Evolutionary conservation across 2,329 filamentous ascomycete genomes (phyloP).

Genomic region (Pseudogymnoascus sp.): DNA sequence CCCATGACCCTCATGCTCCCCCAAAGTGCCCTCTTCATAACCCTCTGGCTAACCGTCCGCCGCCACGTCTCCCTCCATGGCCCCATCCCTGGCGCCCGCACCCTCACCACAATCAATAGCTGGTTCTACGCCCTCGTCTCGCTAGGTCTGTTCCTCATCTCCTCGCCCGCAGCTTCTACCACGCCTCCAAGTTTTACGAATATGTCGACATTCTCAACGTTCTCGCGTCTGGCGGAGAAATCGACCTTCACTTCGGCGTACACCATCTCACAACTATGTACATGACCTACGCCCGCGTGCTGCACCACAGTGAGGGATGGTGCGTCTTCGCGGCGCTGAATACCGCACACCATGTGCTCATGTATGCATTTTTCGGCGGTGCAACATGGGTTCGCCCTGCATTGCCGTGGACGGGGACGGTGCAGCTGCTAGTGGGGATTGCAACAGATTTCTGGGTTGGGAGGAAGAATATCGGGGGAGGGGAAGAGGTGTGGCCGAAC

Average conservation of each 20-base stretch:
- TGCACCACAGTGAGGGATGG: constrained; percentile 23
- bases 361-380: constrained; percentile 30
- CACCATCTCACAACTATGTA: constrained; percentile 29
- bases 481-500: background rate
- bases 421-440: constrained; percentile 21
- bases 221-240: constrained; percentile 22
- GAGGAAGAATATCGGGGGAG: background rate
- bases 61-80: background rate
- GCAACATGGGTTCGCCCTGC: constrained; percentile 12
- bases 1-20: background rate
- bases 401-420: constrained; percentile 19
- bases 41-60: background rate
- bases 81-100: background rate
- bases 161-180: constrained; percentile 18
- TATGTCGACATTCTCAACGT: constrained; percentile 28
- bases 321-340: constrained; percentile 25
- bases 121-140: background rate
- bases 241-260: constrained; percentile 27
- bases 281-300: constrained; percentile 25
- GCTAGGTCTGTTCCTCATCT: constrained; percentile 8
- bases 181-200: constrained; percentile 29
- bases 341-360: constrained; percentile 26
- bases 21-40: background rate
- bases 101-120: background rate
- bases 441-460: constrained; percentile 15